Evolutionary conservation across 768 basidiomycete genomes (phyloP), one percentile per base, ranked within the genome.

Genomic region (Omphalotus guepiniiformis): DNA sequence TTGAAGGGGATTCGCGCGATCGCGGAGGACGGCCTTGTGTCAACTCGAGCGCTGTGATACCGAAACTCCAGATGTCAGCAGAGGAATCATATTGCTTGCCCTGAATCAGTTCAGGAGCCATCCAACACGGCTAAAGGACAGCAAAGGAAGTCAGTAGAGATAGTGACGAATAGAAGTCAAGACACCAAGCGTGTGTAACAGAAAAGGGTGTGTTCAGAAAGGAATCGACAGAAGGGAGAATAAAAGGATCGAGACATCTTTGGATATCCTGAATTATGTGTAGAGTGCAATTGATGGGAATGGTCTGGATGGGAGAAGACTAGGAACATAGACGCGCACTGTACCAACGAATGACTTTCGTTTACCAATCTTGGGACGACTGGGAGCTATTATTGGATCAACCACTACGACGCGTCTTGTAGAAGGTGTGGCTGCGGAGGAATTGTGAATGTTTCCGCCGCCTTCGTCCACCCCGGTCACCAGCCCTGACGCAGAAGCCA

Each of bases 1-100:
- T 71, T 45, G 85, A 79, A 1, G 91, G 78, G 6, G 83, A 73
- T 57, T 88, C 85, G 52, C 84, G 76, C 13, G 85, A 87, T 49
- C 82, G 72, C n/a, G 94, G 94, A 1, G 93, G 89, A 4, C 85
- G 80, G 0, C 94, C 94, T 58, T 90, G 84, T 0, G 89, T 76
- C 26, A 97, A 73, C 62, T 96, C 94, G 38, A 96, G 68, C 13
- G 93, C 87, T n/a, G 93, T 95, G 49, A 97, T 93, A 11, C 91
- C 94, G 62, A 96, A 88, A 49, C 89, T 93, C 93, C 93, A 97
- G 49, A 97, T 93, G 60, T 97, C 94, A 16, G 91, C 91, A 53
- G 83, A 79, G 11, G 82, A 76, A 60, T 94, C 92, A 62, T 94
- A 95, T 47, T 80, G 79, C 54, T 78, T 78, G 41, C 92, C 88